Evolutionary conservation across 164 flowering plant genomes (phyloP).

Genomic region (Tetrastigma voinierianum): DNA sequence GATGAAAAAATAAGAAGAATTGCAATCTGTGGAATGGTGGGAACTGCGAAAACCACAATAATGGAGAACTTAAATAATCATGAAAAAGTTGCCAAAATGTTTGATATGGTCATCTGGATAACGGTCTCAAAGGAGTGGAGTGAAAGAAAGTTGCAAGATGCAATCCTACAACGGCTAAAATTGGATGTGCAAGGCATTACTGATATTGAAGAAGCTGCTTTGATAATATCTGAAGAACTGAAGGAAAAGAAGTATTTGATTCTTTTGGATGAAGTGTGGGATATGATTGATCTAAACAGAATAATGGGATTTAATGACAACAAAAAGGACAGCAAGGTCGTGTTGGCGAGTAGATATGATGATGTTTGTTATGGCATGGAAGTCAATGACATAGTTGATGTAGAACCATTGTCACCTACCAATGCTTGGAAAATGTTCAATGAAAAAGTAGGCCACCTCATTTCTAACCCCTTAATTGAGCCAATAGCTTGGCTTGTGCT

Average conservation of each 20-base stretch:
- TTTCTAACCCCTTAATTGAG: background rate
- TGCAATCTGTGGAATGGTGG: slow-evolving; percentile 15
- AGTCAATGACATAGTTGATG: background rate
- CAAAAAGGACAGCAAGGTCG: slow-evolving; percentile 5
- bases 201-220: background rate
- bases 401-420: background rate
- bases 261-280: slow-evolving; percentile 17
- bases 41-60: slow-evolving; percentile 14
- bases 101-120: slow-evolving; percentile 18
- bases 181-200: background rate
- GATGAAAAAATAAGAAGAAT: slow-evolving; percentile 2
- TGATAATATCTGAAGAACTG: background rate
- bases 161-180: background rate
- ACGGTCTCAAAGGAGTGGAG: slow-evolving; percentile 2
- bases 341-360: slow-evolving; percentile 1
- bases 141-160: slow-evolving; percentile 6
- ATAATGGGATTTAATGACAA: slow-evolving; percentile 10
- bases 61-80: slow-evolving; percentile 11
- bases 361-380: slow-evolving; percentile 7
- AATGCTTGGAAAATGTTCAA: slow-evolving; percentile 12
- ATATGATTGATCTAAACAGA: background rate
- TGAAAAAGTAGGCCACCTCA: background rate
- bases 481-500: slow-evolving; percentile 5
- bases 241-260: slow-evolving; percentile 10
- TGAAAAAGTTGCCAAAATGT: slow-evolving; percentile 8